Evolutionary conservation across 2,329 filamentous ascomycete genomes (phyloP), one percentile per base, ranked within the genome.

Genomic region (Aspergillus fischeri): DNA sequence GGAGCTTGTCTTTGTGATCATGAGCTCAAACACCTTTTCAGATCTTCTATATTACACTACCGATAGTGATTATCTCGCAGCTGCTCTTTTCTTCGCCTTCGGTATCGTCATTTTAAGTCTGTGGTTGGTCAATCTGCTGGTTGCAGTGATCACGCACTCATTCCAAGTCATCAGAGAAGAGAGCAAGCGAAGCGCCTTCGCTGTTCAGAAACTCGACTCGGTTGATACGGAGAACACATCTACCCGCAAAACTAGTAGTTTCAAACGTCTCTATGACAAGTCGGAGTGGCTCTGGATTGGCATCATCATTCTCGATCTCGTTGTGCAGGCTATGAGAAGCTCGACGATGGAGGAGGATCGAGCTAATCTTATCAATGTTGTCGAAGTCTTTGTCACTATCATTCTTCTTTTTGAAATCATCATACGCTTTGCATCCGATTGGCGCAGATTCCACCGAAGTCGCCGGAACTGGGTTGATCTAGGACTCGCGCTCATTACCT

Each of bases 81-180:
- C 92, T 3, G 91, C 92, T 1, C 78, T 97, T 2, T 99, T 86
- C 73, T 88, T 86, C 61, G 84, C 84, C 44, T 77, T 78, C 55
- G 85, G 81, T 1, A 93, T 96, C 70, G 86, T 99, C 67, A 91
- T 99, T 62, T 85, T 99, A 81, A 94, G 91, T 79, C 81, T 99
- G 51, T 99, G 94, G 94, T 84, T 99, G 67, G 92, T 95, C 62
- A 97, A 97, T 73, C 84, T 99, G 76, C 75, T 89, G 49, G 96
- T 99, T 69, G 94, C 94, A 3, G 94, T 99, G 67, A 99, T 99
- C 70, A 99, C 94, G 0, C 96, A 94, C 4, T 97, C 93, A 1
- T 99, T 99, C 69, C 94, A 99, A 72, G 90, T 99, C 63, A 99
- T 99, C 66, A 86, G 94, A 62, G 95, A 99, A 77, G 94, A 99